Evolutionary conservation across 495 filamentous ascomycete species (phyloP).

Genomic region (Aspergillus biplanus): DNA sequence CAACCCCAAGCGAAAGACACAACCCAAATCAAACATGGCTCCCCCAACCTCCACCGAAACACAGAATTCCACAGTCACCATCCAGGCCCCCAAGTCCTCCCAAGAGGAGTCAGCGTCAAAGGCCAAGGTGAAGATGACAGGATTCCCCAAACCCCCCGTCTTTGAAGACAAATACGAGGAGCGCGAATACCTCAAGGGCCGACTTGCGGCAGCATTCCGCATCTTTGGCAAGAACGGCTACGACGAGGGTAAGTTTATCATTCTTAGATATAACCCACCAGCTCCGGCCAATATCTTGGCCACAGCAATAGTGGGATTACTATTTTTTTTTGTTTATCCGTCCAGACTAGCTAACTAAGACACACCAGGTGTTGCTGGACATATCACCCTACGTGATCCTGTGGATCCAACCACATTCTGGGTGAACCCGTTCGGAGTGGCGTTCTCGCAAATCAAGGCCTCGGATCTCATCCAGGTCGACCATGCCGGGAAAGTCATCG

Average conservation of each 20-base stretch:
- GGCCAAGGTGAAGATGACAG: slow-evolving; percentile 49
- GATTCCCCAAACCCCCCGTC: slow-evolving; percentile 52
- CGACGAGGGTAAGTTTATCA: slow-evolving; percentile 52
- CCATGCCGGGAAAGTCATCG: slow-evolving; percentile 66
- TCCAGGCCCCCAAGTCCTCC: slow-evolving; percentile 29
- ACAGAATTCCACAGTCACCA: slow-evolving; percentile 24
- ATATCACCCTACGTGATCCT: slow-evolving; percentile 68
- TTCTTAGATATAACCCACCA: too few species aligned
- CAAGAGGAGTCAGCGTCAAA: slow-evolving; percentile 33
- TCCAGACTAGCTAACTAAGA: background rate
- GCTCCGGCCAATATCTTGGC: background rate
- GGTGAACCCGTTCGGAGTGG: slow-evolving; percentile 80
- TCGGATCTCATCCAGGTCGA: slow-evolving; percentile 75
- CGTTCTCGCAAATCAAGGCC: slow-evolving; percentile 69
- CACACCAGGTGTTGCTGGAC: slow-evolving; percentile 54
- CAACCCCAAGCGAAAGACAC: background rate
- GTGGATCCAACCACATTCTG: slow-evolving; percentile 71
- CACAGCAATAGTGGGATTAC: too few species aligned
- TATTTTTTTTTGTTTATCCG: too few species aligned
- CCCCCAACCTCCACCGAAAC: slow-evolving; percentile 38
- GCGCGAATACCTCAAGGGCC: slow-evolving; percentile 66
- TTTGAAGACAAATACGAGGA: slow-evolving; percentile 66
- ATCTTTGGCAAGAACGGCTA: slow-evolving; percentile 72
- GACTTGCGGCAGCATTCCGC: slow-evolving; percentile 67
- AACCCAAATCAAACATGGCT: slow-evolving; percentile 27